Conservation (phyloP, 1,284 basidiomycete species). For the Austroboletus rostrupii region DNA sequence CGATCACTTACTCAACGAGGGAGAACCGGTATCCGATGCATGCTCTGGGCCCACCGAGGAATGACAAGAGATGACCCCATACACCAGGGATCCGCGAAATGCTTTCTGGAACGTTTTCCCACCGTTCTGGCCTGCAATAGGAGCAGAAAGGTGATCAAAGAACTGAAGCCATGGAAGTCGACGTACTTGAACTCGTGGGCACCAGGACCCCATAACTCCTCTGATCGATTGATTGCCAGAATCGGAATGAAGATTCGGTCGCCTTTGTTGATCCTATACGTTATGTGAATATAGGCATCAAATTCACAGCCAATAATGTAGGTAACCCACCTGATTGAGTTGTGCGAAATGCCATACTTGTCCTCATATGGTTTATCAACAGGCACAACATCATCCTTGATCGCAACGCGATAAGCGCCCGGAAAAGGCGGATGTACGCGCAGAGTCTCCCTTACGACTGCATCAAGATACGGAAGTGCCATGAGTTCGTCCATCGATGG, state of each 20-base stretch:
- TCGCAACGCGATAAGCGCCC: conserved; percentile 46
- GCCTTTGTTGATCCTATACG: conserved; percentile 36
- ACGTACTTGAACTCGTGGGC: conserved; percentile 31
- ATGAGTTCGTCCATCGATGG: conserved; percentile 61
- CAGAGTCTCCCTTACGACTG: conserved; percentile 66
- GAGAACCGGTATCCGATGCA: conserved; percentile 75
- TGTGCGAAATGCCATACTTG: conserved; percentile 34
- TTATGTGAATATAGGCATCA: not conserved
- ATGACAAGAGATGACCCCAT: conserved; percentile 56
- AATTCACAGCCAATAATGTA: not conserved
- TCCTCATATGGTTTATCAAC: conserved; percentile 43
- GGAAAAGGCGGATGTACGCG: conserved; percentile 64
- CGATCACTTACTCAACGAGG: conserved; percentile 50
- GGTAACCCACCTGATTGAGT: conserved; percentile 26
- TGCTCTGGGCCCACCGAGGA: conserved; percentile 55
- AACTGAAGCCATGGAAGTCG: not conserved
- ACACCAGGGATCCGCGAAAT: conserved; percentile 51
- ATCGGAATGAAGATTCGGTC: conserved; percentile 40
- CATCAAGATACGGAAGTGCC: conserved; percentile 57
- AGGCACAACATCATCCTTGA: conserved; percentile 59
- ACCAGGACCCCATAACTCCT: conserved; percentile 45
- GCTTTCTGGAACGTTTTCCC: conserved; percentile 47
- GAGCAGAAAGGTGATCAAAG: not conserved
- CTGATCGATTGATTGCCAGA: conserved; percentile 35
- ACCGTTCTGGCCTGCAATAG: conserved; percentile 47